phyloP scores from a whole-genome alignment of 2,329 filamentous ascomycete species.

The Claviceps sp. region DNA sequence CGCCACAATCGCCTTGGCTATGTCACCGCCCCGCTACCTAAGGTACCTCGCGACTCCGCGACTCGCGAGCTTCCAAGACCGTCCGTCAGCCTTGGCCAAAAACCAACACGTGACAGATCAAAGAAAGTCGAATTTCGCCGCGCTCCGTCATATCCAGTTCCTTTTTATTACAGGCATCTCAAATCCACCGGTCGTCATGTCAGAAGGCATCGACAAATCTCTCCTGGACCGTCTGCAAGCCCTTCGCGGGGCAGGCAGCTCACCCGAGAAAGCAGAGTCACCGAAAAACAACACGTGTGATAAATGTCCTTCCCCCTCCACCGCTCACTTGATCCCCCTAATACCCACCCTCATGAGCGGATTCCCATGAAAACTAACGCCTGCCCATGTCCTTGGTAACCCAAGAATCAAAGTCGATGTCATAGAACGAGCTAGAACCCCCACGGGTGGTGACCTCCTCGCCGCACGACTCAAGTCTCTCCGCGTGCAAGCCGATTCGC shows the following conservation, averaged over 20 bases:
- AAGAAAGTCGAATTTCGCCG: too few species aligned
- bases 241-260: constrained; percentile 25
- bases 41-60: too few species aligned
- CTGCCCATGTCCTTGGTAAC: background rate
- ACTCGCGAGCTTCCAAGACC: background rate
- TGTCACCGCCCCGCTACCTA: too few species aligned
- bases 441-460: constrained; percentile 36
- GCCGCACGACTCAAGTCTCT: constrained; percentile 38
- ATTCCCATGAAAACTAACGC: background rate
- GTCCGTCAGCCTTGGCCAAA: too few species aligned
- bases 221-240: constrained; percentile 42
- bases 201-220: constrained; percentile 28
- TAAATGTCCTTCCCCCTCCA: background rate
- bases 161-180: background rate
- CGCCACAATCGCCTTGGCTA: too few species aligned
- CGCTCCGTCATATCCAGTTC: background rate
- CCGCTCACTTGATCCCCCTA: background rate
- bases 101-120: too few species aligned
- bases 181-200: constrained; percentile 13
- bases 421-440: constrained; percentile 28
- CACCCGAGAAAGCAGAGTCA: constrained; percentile 9
- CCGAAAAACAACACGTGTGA: background rate
- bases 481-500: constrained; percentile 24
- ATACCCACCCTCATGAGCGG: constrained; percentile 7
- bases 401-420: constrained; percentile 19